Conservation (phyloP, 768 basidiomycete species). For the Boletus eberwhitei region DNA sequence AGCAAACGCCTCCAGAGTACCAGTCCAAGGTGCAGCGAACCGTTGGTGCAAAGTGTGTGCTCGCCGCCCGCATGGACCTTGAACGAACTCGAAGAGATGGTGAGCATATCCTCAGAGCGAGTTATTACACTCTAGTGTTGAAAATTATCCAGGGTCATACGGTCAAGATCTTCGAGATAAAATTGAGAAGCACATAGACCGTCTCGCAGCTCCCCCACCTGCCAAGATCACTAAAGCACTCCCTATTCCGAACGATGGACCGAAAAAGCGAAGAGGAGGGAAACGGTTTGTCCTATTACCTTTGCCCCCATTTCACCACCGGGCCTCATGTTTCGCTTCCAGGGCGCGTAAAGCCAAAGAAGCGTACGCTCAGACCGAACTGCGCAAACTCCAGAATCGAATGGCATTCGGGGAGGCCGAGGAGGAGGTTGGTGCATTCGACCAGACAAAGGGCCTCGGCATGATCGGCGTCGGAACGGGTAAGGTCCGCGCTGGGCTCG, state of each 20-base stretch:
- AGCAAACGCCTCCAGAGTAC: constrained; percentile 83
- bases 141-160: constrained; percentile 54
- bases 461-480: constrained; percentile 91
- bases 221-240: constrained; percentile 90
- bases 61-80: constrained; percentile 94
- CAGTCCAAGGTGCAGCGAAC: constrained; percentile 91
- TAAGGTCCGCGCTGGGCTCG: constrained; percentile 82
- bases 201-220: constrained; percentile 90
- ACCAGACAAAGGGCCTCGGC: constrained; percentile 96
- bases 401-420: constrained; percentile 95
- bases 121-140: neutral
- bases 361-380: constrained; percentile 93
- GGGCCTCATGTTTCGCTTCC: neutral
- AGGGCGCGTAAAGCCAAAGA: constrained; percentile 99
- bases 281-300: constrained; percentile 61
- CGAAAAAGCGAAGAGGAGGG: constrained; percentile 93
- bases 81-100: constrained; percentile 81
- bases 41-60: constrained; percentile 84
- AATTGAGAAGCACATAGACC: constrained; percentile 90
- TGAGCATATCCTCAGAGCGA: constrained; percentile 28
- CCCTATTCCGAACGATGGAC: constrained; percentile 91
- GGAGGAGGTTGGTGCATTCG: constrained; percentile 93
- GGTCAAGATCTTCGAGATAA: constrained; percentile 79
- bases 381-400: constrained; percentile 95
- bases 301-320: neutral